Evolutionary conservation across 2,329 filamentous ascomycete species (phyloP).

Genomic region (Fusarium kyushuense): DNA sequence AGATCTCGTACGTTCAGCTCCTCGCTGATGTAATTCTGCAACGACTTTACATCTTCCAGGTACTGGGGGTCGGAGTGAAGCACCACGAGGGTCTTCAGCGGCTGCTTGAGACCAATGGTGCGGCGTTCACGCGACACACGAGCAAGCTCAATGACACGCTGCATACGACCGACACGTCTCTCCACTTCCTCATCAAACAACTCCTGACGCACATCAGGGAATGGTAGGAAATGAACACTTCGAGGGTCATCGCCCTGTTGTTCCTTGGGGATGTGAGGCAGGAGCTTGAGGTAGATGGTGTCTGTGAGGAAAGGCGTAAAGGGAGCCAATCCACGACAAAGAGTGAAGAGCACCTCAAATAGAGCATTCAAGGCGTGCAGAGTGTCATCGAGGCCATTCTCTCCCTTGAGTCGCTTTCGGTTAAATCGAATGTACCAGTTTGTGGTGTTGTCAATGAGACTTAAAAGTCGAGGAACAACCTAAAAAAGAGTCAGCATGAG

Average conservation of each 20-base stretch:
- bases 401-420: constrained; percentile 89
- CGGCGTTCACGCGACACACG: constrained; percentile 88
- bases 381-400: constrained; percentile 87
- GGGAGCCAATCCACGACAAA: constrained; percentile 88
- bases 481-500: constrained; percentile 1
- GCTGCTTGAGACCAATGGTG: constrained; percentile 88
- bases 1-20: constrained; percentile 92
- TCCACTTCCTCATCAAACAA: constrained; percentile 90
- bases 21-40: constrained; percentile 89
- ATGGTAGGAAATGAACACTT: constrained; percentile 92
- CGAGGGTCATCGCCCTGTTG: constrained; percentile 77
- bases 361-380: constrained; percentile 91
- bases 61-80: constrained; percentile 87
- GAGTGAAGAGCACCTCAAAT: constrained; percentile 91
- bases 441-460: constrained; percentile 92
- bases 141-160: constrained; percentile 92
- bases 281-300: constrained; percentile 87
- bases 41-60: constrained; percentile 84
- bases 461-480: constrained; percentile 79
- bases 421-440: constrained; percentile 99
- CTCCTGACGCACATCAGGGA: constrained; percentile 88
- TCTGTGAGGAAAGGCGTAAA: constrained; percentile 97
- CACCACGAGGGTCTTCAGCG: constrained; percentile 88
- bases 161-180: constrained; percentile 89
- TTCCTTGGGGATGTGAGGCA: constrained; percentile 82